Conservation (phyloP, 306 rosid genomes). For the Malus sylvestris region DNA sequence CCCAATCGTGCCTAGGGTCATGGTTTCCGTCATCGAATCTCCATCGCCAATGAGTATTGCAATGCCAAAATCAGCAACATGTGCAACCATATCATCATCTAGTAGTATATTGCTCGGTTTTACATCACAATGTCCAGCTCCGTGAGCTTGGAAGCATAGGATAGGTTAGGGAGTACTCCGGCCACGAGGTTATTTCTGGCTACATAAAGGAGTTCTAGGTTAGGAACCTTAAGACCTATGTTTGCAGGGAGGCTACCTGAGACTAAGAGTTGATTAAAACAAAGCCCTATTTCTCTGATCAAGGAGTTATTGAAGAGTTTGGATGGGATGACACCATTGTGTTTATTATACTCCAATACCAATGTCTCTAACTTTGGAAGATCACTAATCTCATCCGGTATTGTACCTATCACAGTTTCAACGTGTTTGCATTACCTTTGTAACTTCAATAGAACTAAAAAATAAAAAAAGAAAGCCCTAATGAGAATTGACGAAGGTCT, state of each 20-base stretch:
- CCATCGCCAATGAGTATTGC: not conserved
- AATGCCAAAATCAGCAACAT: not conserved
- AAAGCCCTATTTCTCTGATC: not conserved
- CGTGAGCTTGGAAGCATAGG: not conserved
- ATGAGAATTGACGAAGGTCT: not conserved
- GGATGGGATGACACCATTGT: not conserved
- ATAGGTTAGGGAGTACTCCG: not conserved
- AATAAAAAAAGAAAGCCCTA: accelerated
- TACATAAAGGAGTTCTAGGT: not conserved
- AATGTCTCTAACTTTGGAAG: not conserved
- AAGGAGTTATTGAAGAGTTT: not conserved
- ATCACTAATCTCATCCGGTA: not conserved
- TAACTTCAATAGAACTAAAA: too few relatives aligned
- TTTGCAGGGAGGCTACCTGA: not conserved
- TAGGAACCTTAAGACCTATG: not conserved
- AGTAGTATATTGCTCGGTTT: not conserved
- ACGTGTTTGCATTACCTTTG: too few relatives aligned
- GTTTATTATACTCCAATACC: accelerated
- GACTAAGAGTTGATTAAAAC: not conserved
- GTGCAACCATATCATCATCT: not conserved
- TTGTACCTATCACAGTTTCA: not conserved
- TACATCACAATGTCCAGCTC: not conserved
- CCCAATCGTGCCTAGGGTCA: not conserved
- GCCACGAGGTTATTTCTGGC: not conserved
- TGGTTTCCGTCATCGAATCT: not conserved